Base-by-base conservation (phyloP, 345 rosid genomes). In the Hirschfeldia incana region DNA sequence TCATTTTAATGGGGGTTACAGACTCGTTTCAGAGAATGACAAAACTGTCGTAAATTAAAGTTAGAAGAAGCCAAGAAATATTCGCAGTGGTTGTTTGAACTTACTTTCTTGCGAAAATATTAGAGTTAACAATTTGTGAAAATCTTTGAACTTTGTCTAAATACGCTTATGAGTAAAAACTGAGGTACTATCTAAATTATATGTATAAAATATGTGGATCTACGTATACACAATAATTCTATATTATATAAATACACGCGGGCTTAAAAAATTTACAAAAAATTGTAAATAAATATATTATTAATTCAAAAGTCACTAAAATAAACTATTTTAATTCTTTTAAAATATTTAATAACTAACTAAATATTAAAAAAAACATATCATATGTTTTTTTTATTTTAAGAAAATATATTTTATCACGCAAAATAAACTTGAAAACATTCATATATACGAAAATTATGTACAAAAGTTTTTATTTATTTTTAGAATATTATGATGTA, bases 1-100 rank as follows among this genome's bases (percentile, higher is more conserved):
- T 64, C 26, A 53, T 53, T 70, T 46, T 13, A 44, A 44, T 69
- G 67, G 46, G 46, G 46, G 75, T 49, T 77, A 62, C 65, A 49
- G 12, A 69, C 29, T 36, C 39, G 37, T 36, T 46, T 65, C 67
- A 71, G 46, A 65, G 66, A 78, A 65, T 78, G 69, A 71, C 71
- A 78, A 71, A 78, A 64, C 29, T 76, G 42, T 51, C 33, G n/a
- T 70, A 77, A 77, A 65, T 71, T 53, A 64, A 78, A 78, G 81
- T 65, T 64, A 64, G 26, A 77, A 71, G 28, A 71, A 53, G 72
- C 71, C 66, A 78, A 78, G 0, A 37, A 17, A 28, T 65, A 55
- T 64, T 78, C 36, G 21, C 58, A 70, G 70, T 69, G 58, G 76
- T 63, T 17, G 70, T 11, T 70, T 15, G 8, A 44, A 69, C 17